Evolutionary conservation across 2,329 filamentous ascomycete species (phyloP), one percentile per base, ranked within the genome.

Genomic region (Cladobotryum protrusum): DNA sequence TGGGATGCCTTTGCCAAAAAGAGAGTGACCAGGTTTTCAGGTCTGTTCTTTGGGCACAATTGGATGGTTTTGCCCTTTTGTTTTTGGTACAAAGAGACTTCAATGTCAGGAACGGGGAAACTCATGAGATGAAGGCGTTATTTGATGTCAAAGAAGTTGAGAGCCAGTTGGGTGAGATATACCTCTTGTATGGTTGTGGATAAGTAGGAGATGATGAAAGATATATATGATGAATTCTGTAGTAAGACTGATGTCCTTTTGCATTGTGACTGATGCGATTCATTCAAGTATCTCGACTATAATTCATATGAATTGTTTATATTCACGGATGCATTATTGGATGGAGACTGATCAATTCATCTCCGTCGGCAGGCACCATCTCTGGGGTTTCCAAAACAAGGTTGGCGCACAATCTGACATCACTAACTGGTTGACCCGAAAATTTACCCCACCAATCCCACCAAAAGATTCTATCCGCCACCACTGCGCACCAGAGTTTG

Each of bases 361-460:
- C 15, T 5, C 6, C 14, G 7, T 37, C 12, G 17, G 35, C 35
- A 18, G 9, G 14, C 35, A 37, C 20, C 35, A 40, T 29, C 35
- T 37, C 19, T 37, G 33, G 37, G 46, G 37, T 39, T 39, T 42
- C 46, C 24, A 33, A 45, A 43, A 14, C 12, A 36, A 45, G 24
- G 50, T 17, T 45, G 42, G n/a, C 24, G 24, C 24, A 43, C 46
- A 44, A 53, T 54, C 59, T 67, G 65, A 67, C 63, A 66, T 67
- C 65, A 65, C 61, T 59, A 58, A 53, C 49, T 53, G 53, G 43
- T 42, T 18, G 39, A 20, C 48, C 51, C 55, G 67, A 66, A 69
- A 68, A 66, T 66, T 66, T 67, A 69, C 67, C 68, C 69, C 67
- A 68, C 67, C 65, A 68, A 54, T 40, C 45, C 52, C 55, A 57